Conservation (phyloP, 2,329 filamentous ascomycete species). For the Kalaharituber pfeilii region DNA sequence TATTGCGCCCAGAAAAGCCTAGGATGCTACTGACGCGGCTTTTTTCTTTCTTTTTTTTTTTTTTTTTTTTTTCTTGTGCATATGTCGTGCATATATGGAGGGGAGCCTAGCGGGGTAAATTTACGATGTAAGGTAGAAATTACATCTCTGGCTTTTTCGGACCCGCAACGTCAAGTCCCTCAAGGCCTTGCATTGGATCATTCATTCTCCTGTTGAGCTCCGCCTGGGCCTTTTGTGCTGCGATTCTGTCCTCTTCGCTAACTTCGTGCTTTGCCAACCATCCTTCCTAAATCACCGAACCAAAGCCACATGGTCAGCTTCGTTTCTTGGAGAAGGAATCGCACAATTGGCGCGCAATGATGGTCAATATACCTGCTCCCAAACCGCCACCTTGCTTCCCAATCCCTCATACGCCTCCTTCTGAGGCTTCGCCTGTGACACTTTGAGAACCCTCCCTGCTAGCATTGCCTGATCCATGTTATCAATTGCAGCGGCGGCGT, state of each 20-base stretch:
- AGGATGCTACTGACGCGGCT: no score
- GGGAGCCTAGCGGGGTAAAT: no score
- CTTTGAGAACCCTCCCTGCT: constrained; percentile 80
- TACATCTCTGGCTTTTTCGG: constrained; percentile 64
- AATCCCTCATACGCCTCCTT: constrained; percentile 77
- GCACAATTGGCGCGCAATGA: no score
- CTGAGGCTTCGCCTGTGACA: constrained; percentile 77
- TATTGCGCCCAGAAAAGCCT: no score
- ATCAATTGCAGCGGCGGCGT: constrained; percentile 89
- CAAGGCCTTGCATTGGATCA: constrained; percentile 88
- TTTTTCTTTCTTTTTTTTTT: no score
- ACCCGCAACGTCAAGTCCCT: constrained; percentile 84
- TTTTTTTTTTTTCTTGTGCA: no score
- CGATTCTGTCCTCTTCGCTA: constrained; percentile 56
- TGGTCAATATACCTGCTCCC: no score
- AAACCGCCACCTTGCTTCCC: constrained; percentile 83
- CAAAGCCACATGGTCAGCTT: background rate
- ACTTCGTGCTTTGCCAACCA: constrained; percentile 82
- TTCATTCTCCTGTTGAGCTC: constrained; percentile 31
- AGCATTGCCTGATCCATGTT: constrained; percentile 98
- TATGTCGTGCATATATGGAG: no score
- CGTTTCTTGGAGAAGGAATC: constrained; percentile 3
- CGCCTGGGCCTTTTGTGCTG: constrained; percentile 37
- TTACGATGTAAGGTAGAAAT: no score
- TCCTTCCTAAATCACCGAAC: constrained; percentile 74